Conservation (phyloP, 495 filamentous ascomycete species). For the Cenococcum geophilum region DNA sequence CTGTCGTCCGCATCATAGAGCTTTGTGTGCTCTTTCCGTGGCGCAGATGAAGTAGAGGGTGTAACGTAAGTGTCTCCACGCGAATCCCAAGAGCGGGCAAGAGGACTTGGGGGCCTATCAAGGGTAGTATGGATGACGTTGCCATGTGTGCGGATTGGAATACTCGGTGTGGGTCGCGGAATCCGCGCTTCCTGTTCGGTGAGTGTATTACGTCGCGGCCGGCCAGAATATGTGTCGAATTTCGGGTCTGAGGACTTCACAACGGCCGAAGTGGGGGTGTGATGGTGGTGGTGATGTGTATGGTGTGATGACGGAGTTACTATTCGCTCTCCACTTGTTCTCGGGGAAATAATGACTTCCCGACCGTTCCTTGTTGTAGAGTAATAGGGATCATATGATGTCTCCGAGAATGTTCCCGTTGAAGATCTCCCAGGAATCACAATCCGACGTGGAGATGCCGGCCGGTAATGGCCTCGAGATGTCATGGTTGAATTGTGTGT, state of each 20-base stretch:
- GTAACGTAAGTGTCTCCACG: conserved; percentile 29
- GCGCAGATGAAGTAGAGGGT: conserved; percentile 22
- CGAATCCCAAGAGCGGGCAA: conserved; percentile 23
- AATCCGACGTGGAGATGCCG: conserved; percentile 25
- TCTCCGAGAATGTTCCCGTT: conserved; percentile 24
- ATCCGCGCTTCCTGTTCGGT: conserved; percentile 21
- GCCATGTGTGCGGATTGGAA: conserved; percentile 23
- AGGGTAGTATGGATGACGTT: conserved; percentile 6
- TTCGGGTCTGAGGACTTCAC: conserved; percentile 16
- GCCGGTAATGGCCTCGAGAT: conserved; percentile 25
- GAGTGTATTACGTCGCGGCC: conserved; percentile 24
- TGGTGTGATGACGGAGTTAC: conserved; percentile 9
- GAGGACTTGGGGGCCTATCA: conserved; percentile 22
- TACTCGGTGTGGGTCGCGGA: conserved; percentile 8
- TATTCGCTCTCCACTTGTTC: conserved; percentile 26
- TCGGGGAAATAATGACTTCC: conserved; percentile 15
- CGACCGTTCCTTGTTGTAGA: conserved; percentile 2
- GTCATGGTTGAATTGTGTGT: conserved; percentile 10
- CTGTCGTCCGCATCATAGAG: conserved; percentile 38
- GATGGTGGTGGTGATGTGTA: conserved; percentile 17
- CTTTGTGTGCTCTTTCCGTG: conserved; percentile 33
- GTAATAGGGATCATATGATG: conserved; percentile 17
- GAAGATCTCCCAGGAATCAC: conserved; percentile 23
- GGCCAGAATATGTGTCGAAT: conserved; percentile 25
- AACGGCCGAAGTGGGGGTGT: conserved; percentile 15